Evolutionary conservation across 345 rosid species (phyloP).

Genomic region (Lepidium aucheri): DNA sequence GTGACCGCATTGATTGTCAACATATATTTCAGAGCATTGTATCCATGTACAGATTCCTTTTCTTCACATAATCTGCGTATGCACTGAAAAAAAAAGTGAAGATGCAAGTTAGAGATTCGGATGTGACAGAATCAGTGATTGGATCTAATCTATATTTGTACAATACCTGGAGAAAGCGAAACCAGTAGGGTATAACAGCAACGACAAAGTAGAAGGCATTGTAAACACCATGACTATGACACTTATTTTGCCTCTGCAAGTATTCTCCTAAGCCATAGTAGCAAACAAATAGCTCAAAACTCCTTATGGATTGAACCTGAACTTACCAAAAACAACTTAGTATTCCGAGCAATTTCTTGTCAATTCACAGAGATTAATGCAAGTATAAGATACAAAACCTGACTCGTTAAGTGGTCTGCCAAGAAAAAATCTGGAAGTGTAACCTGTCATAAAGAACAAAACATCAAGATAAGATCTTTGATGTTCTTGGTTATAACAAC

Average conservation of each 20-base stretch:
- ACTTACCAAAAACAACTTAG: not conserved
- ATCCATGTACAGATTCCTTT: constrained; percentile 42
- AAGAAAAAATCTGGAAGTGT: constrained; percentile 58
- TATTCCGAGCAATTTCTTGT: not conserved
- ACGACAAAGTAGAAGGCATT: constrained; percentile 51
- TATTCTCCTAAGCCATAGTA: constrained; percentile 60
- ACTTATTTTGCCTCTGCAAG: constrained; percentile 45
- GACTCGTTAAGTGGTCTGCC: constrained; percentile 62
- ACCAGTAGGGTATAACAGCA: constrained; percentile 62
- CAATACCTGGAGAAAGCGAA: constrained; percentile 56
- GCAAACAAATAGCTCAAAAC: constrained; percentile 66
- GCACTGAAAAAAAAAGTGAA: constrained; percentile 30
- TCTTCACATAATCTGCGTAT: constrained; percentile 54
- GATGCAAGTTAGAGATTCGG: not conserved
- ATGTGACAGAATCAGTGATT: not conserved
- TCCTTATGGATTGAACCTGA: constrained; percentile 61
- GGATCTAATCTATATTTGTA: not conserved
- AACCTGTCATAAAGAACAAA: constrained; percentile 35
- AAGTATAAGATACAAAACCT: constrained; percentile 24
- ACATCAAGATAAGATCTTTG: not conserved
- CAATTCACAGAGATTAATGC: not conserved
- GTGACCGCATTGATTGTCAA: constrained; percentile 57
- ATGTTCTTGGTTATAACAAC: not conserved
- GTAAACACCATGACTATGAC: constrained; percentile 53
- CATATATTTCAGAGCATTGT: constrained; percentile 55